Percentiles rank a stretch among this genome's conserved stretches.
Evolutionary conservation across 2,329 filamentous ascomycete species (phyloP).

Genomic region (Byssoonygena ceratinophila): DNA sequence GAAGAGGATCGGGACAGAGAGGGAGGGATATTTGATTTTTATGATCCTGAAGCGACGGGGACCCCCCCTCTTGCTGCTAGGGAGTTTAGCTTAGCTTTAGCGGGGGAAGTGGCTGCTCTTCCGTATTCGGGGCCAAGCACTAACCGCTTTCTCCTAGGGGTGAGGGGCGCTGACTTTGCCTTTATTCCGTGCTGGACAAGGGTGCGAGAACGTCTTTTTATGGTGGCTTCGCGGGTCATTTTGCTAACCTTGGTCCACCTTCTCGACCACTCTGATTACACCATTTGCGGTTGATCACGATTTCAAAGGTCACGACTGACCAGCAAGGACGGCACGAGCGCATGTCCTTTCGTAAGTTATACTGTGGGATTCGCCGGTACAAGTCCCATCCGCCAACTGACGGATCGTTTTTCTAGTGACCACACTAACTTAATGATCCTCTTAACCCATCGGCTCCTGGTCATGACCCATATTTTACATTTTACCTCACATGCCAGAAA

Average conservation of each 20-base stretch:
- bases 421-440: not conserved
- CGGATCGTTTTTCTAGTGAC: no score
- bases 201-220: not conserved
- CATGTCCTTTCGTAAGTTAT: not conserved
- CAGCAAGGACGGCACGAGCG: not conserved
- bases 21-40: constrained; percentile 12
- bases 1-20: not conserved
- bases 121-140: constrained; percentile 9
- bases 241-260: not conserved
- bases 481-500: constrained; percentile 6
- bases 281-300: not conserved
- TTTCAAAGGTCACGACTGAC: not conserved
- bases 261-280: not conserved
- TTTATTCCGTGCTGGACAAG: constrained; percentile 3
- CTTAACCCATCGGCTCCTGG: not conserved
- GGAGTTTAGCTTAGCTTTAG: constrained; percentile 8
- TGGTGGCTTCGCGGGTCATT: not conserved
- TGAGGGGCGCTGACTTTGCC: constrained; percentile 1
- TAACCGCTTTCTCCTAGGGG: not conserved
- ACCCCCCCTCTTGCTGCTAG: not conserved
- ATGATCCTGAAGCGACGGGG: not conserved
- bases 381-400: no score
- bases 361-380: not conserved
- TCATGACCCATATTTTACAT: not conserved
- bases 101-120: constrained; percentile 6